Base-by-base conservation (phyloP, 495 filamentous ascomycete species). In the Annulohypoxylon moriforme region DNA sequence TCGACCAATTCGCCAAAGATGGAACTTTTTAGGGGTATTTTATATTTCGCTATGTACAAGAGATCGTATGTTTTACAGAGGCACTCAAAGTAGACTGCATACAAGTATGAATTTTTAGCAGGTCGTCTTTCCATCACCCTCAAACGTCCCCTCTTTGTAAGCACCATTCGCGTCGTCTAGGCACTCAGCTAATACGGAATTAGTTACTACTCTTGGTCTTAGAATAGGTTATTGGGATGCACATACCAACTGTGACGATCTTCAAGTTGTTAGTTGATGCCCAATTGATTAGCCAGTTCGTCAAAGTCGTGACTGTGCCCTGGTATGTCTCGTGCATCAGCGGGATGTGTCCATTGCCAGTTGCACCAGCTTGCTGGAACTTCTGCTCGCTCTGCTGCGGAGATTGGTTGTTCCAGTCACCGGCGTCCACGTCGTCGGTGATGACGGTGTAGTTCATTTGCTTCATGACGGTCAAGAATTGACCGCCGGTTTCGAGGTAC, bases 281-380 rank as follows among this genome's bases (percentile, higher is more conserved):
- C 85, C 85, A 87, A 66, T 82, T 77, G 33, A 86, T 85, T 47
- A 87, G 58, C 85, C 84, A 86, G 27, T 80, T 84, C 18, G 82
- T 84, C 11, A 87, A 65, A 3, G 70, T 82, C 18, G 81, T 77
- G 11, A 86, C 85, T 3, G 85, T 87, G 24, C 74, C 67, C 22
- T 76, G 60, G 62, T 87, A 85, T 24, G 79, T 82, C 81, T 88
- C 86, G 68, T 88, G 86, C 85, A 87, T 87, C 36, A 88, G 77
- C 9, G 83, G 80, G 65, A 88, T 87, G 49, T 87, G 85, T 3
- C 85, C 85, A 49, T 82, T 81, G 6, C 85, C 85, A 9, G 67
- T 58, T 6, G 83, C 73, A 13, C 85, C 85, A 1, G 85, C 83
- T 40, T 76, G 69, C 29, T 72, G 58, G 76, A 88, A 86, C 58